Conservation (phyloP, 192 early-diverging fungal species). For the Rhizophagus clarus region DNA sequence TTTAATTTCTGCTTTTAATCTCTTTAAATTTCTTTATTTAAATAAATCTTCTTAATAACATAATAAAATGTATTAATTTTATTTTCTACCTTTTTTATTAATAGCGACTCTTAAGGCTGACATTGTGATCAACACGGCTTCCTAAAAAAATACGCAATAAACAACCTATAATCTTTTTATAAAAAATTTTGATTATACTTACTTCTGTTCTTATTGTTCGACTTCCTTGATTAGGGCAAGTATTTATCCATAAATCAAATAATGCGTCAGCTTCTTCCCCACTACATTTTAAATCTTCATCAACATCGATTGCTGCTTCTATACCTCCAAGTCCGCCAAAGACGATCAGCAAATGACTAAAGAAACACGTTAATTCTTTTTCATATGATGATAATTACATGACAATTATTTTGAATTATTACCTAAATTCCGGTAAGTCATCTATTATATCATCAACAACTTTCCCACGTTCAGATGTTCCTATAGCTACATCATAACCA, state of each 20-base stretch:
- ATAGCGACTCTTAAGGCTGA: conserved; percentile 33
- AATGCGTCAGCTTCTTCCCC: conserved; percentile 60
- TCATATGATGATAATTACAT: not conserved
- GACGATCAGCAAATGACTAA: conserved; percentile 61
- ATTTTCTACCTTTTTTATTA: conserved; percentile 14
- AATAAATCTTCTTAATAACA: too few species aligned
- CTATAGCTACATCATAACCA: conserved; percentile 69
- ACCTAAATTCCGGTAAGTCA: conserved; percentile 36
- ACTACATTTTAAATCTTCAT: conserved; percentile 54
- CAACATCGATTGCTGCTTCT: conserved; percentile 64
- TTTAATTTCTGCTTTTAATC: too few species aligned
- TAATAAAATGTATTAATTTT: not conserved
- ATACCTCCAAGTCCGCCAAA: conserved; percentile 72
- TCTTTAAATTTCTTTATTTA: too few species aligned
- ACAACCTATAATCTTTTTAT: not conserved
- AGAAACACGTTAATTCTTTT: conserved; percentile 16
- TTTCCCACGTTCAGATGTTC: conserved; percentile 53
- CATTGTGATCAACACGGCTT: conserved; percentile 53
- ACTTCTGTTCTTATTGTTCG: conserved; percentile 64
- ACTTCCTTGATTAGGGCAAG: conserved; percentile 58
- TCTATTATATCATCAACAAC: conserved; percentile 26
- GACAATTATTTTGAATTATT: not conserved
- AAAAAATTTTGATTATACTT: not conserved
- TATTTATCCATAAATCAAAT: conserved; percentile 66
- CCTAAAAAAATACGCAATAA: conserved; percentile 22